Evolutionary conservation across 139 green algal genomes (phyloP).

Genomic region (Chlamydomonas schloesseri): DNA sequence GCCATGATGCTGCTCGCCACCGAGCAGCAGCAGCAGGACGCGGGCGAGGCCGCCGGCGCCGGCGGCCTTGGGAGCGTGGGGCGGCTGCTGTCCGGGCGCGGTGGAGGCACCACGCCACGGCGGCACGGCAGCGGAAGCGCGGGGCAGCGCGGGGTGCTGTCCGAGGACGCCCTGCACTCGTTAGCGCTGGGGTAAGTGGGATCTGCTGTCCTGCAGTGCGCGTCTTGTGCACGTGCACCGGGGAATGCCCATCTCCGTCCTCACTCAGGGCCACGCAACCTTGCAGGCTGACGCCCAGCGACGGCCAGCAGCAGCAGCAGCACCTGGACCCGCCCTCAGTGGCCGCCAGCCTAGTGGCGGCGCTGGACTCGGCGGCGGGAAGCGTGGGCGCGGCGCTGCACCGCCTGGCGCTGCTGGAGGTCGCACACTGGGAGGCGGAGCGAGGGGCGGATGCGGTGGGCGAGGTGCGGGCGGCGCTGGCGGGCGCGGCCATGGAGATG

Average conservation of each 20-base stretch:
- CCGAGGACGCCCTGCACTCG: neutral
- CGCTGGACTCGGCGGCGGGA: neutral
- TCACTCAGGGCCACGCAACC: too few relatives aligned
- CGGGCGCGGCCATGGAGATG: slow-evolving; percentile 8
- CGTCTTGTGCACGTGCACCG: too few relatives aligned
- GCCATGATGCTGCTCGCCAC: slow-evolving; percentile 9
- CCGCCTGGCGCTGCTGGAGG: slow-evolving; percentile 26
- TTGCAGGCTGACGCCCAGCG: neutral
- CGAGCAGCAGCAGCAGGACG: neutral
- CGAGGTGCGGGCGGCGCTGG: slow-evolving; percentile 15
- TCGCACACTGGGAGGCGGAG: slow-evolving; percentile 30
- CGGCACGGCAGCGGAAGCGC: neutral
- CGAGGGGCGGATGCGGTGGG: neutral
- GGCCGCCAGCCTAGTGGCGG: neutral
- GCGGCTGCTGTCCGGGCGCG: neutral
- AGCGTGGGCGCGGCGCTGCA: slow-evolving; percentile 19
- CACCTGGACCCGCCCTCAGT: neutral
- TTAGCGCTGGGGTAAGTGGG: slow-evolving; percentile 27
- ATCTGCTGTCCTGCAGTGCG: too few relatives aligned
- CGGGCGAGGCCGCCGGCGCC: neutral
- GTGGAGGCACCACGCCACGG: neutral
- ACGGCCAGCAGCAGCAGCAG: neutral
- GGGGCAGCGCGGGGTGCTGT: neutral
- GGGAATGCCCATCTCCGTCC: too few relatives aligned
- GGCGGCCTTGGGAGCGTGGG: neutral